phyloP scores from a whole-genome alignment of 2,329 filamentous ascomycete genomes.

The Pestalotiopsis sp. region DNA sequence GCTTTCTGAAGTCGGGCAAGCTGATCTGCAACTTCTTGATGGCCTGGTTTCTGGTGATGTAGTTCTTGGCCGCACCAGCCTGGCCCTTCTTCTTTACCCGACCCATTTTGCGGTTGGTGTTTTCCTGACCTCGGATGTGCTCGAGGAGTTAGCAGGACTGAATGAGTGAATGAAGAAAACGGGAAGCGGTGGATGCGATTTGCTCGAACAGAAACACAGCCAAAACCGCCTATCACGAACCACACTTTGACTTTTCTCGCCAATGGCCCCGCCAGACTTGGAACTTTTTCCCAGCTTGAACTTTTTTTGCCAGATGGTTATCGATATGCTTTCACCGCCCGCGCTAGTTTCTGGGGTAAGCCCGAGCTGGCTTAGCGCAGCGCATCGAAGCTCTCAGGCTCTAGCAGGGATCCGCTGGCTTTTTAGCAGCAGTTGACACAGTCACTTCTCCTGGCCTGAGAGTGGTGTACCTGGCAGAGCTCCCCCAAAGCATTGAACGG shows the following conservation, averaged over 20 bases:
- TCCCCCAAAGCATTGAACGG: background rate
- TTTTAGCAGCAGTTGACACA: background rate
- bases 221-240: background rate
- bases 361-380: slow-evolving; percentile 4
- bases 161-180: background rate
- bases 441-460: background rate
- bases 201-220: background rate
- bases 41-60: slow-evolving; percentile 94
- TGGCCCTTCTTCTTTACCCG: slow-evolving; percentile 92
- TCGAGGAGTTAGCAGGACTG: background rate
- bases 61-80: slow-evolving; percentile 95
- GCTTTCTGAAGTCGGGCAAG: slow-evolving; percentile 92
- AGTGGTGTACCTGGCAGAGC: background rate
- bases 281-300: slow-evolving; percentile 27
- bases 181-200: background rate
- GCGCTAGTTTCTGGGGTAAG: slow-evolving; percentile 8
- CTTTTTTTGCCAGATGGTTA: slow-evolving; percentile 11
- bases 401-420: background rate
- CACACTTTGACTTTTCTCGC: slow-evolving; percentile 1
- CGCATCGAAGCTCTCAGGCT: background rate
- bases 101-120: slow-evolving; percentile 53
- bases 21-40: slow-evolving; percentile 98
- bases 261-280: slow-evolving; percentile 11
- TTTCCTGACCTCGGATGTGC: background rate
- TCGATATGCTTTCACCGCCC: slow-evolving; percentile 11